Evolutionary conservation across 2,329 filamentous ascomycete genomes (phyloP), one percentile per base, ranked within the genome.

Genomic region (Botrytis tulipae): DNA sequence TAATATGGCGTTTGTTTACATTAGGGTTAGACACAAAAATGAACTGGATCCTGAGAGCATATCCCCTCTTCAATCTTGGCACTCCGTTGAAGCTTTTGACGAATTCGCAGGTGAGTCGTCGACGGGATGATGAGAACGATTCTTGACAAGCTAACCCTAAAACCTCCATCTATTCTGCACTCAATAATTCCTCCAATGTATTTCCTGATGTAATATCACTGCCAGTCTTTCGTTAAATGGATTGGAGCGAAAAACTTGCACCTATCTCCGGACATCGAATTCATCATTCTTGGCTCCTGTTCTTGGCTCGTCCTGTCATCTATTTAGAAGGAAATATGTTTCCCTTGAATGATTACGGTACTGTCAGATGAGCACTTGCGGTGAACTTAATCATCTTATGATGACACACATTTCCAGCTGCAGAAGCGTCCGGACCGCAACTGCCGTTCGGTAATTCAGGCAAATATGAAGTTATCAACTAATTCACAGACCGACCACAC

Each of bases 381-480:
- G 29, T 22, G 35, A 16, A 29, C n/a, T 46, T 37, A 35, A 44
- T 60, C 20, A 18, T 44, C 37, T 29, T 35, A 44, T 42, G 25
- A 57, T 44, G 37, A 25, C 57, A 10, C 8, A 25, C 32, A 6
- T 61, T 32, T 10, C 7, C 8, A 22, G 6, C 16, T 44, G 10
- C 16, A 40, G n/a, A 25, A 60, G 42, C 29, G 4, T 16, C 51
- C 51, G 67, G 67, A 70, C 51, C 67, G 67, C 57, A 57, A 59
- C 67, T 70, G 54, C 67, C 67, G 57, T 46, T 71, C 25, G 32
- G 40, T 25, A 67, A 54, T 72, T 68, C 61, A 72, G 70, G 70
- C 70, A 72, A 72, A 68, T 67, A n/a, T 44, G 12, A 44, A n/a
- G n/a, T 32, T 29, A 61, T 46, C 40, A 46, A 25, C 9, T 29